phyloP scores from a whole-genome alignment of 345 rosid genomes.

The Populus nigra region DNA sequence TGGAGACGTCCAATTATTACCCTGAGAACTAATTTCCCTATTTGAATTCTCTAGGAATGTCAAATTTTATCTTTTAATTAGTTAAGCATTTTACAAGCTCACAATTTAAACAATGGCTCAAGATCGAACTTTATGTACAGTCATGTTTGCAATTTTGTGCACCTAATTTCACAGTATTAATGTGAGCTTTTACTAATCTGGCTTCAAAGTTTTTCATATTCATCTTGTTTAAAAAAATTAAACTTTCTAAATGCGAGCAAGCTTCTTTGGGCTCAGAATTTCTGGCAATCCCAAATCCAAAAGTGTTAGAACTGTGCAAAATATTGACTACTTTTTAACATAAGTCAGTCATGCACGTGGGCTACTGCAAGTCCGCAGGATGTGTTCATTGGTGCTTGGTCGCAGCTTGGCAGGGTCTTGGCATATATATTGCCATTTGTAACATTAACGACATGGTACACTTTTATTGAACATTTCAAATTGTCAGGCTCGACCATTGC shows the following conservation, averaged over 20 bases:
- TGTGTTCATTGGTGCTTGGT: not conserved
- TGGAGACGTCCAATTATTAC: not conserved
- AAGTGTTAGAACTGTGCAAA: not conserved
- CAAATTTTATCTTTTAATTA: not conserved
- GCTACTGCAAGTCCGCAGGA: not conserved
- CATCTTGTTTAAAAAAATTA: not conserved
- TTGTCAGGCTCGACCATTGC: constrained; percentile 82
- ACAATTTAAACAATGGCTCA: not conserved
- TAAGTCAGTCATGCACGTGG: not conserved
- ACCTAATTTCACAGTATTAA: not conserved
- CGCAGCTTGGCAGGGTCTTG: not conserved
- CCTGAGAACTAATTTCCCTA: not conserved
- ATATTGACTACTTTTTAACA: not conserved
- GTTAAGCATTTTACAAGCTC: not conserved
- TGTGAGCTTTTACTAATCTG: not conserved
- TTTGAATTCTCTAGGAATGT: not conserved
- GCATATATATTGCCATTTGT: not conserved
- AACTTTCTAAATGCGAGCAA: too few species aligned
- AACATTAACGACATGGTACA: not conserved
- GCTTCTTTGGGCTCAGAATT: not conserved
- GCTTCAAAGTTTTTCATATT: not conserved
- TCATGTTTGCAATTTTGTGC: not conserved
- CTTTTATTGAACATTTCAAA: not conserved
- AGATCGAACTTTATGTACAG: not conserved
- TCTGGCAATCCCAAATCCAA: not conserved